Evolutionary conservation across 176 grass and related monocot species (phyloP), one percentile per base, ranked within the genome.

Genomic region (Musa beccarii): DNA sequence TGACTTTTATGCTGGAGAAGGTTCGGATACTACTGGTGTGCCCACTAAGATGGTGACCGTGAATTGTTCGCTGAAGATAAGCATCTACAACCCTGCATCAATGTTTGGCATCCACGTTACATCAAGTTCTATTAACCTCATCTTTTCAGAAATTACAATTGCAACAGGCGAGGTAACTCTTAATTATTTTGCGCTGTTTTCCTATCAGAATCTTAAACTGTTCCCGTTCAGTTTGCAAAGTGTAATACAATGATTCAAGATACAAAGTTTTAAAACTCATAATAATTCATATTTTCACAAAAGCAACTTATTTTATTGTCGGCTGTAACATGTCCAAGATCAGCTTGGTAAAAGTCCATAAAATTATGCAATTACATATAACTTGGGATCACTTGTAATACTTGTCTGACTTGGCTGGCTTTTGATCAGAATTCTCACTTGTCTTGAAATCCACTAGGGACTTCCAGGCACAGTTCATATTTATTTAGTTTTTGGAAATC

Each of bases 61-160:
- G 24, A 98, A 98, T 54, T 86, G 90, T 75, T 85, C 94, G 0
- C 71, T 98, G 57, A 69, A 74, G 72, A 83, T 98, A 16, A 73
- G 73, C 50, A 82, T 98, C 8, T 73, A 84, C 51, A 98, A 98
- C 68, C 85, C 88, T 21, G 92, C 94, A 11, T 78, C 80, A 2
- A 87, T 87, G 94, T 91, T 85, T 53, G 94, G 90, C 78, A 98
- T 98, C 53, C 84, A 93, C 74, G 94, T 92, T 2, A 86, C 90
- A 50, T 88, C 88, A 14, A 76, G 70, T 26, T 82, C 88, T 9
- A 78, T 89, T 66, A 72, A 51, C 24, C 75, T 97, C 69, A 87
- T 85, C 23, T 93, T 84, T 74, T 93, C 80, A 0, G 82, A 97
- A 69, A 89, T 97, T 28, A 75, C 59, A 29, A 78, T 97, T 69